These are phyloP conservation scores for Nicotiana noctiflora DNA, from an alignment of 257 asterid genomes.

Conservation along the genomic window DNA sequence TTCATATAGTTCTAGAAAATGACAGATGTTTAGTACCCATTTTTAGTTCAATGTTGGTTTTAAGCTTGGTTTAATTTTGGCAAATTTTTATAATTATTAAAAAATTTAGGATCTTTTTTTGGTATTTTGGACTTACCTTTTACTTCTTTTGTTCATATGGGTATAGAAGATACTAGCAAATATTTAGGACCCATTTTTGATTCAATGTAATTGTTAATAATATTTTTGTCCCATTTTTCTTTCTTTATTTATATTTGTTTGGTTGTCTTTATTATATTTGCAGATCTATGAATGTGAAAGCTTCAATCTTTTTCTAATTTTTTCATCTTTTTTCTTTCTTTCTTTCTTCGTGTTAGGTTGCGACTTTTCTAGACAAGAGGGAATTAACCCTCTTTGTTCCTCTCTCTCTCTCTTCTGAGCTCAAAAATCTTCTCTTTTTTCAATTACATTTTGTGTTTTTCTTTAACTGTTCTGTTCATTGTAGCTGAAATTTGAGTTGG, in stretches of 20 bases:
- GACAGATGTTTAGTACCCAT: neutral
- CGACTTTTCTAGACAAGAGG: neutral
- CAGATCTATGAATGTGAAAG: conserved; percentile 17
- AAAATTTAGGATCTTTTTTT: neutral
- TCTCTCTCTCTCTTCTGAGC: neutral
- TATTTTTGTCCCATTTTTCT: neutral
- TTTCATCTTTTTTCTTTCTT: neutral
- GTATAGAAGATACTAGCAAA: neutral
- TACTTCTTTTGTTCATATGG: neutral
- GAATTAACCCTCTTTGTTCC: neutral
- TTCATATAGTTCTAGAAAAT: neutral
- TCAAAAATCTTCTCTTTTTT: neutral
- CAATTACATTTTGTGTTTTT: neutral
- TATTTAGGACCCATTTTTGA: conserved; percentile 8
- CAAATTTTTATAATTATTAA: neutral
- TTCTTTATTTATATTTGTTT: neutral
- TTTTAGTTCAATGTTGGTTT: neutral
- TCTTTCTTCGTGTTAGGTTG: conserved; percentile 2
- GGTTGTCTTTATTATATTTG: conserved; percentile 12
- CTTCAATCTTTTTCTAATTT: neutral
- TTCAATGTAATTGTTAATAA: conserved; percentile 4
- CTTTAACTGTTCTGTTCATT: neutral
- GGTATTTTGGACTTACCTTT: neutral
- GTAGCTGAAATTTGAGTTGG: neutral
- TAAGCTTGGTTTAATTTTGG: neutral